phyloP scores from a whole-genome alignment of 2,329 filamentous ascomycete species.

The Colletotrichum navitas region DNA sequence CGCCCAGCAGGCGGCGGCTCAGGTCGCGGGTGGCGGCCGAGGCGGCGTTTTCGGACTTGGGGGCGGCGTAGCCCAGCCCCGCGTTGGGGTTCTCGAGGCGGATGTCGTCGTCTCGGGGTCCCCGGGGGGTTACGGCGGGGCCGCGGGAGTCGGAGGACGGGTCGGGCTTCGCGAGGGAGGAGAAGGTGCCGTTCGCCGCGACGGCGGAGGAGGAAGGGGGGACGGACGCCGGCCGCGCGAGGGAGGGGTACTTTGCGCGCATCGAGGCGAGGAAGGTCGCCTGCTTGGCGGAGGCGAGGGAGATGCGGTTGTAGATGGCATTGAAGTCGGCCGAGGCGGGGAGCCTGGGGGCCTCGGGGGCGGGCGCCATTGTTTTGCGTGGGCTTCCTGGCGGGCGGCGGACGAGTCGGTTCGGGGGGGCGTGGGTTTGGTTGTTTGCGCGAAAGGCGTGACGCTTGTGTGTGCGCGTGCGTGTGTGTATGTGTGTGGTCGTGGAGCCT shows the following conservation, averaged over 20 bases:
- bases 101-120: slow-evolving; percentile 38
- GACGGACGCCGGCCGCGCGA: slow-evolving; percentile 23
- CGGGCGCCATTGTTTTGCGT: slow-evolving; percentile 1
- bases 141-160: not conserved
- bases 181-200: slow-evolving; percentile 37
- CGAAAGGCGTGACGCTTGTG: too few species aligned
- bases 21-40: slow-evolving; percentile 48
- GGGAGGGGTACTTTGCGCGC: slow-evolving; percentile 40
- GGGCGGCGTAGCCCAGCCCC: slow-evolving; percentile 56
- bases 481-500: not conserved
- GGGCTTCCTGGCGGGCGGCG: not conserved
- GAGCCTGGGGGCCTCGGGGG: slow-evolving; percentile 45
- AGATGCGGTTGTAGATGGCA: slow-evolving; percentile 57
- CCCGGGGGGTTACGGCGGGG: slow-evolving; percentile 7
- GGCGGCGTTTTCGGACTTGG: slow-evolving; percentile 45
- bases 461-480: not conserved
- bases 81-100: slow-evolving; percentile 50
- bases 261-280: slow-evolving; percentile 50
- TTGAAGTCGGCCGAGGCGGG: slow-evolving; percentile 55
- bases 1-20: slow-evolving; percentile 49
- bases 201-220: not conserved
- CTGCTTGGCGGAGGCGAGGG: slow-evolving; percentile 54
- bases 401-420: not conserved
- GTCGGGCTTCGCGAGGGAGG: slow-evolving; percentile 37
- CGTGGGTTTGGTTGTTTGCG: not conserved